Evolutionary conservation across 2,329 filamentous ascomycete species (phyloP), one percentile per base, ranked within the genome.

Genomic region (Cryphonectria naterciae): DNA sequence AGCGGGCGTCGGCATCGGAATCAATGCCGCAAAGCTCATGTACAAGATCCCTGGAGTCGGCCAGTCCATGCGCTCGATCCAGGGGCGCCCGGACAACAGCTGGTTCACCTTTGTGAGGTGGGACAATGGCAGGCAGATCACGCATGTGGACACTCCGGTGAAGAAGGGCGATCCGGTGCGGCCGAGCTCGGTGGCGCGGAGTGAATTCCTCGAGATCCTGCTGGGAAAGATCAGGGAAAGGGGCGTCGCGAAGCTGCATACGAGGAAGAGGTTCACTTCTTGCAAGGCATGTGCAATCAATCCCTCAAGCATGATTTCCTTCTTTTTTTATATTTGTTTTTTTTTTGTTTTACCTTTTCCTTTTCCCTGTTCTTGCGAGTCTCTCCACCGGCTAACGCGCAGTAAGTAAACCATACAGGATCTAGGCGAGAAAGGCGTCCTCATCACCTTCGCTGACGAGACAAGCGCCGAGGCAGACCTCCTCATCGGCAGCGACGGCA

Each of bases 11-110:
- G 70, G 70, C 6, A 46, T 72, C 11, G 82, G 79, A 0, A 82
- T 82, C 8, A 85, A 84, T 74, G 78, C 80, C 7, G 49, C 69
- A n/a, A 71, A 62, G 61, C 54, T 71, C 19, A n/a, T 71, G 41
- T 66, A 71, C 69, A 25, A 22, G 10, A 68, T 71, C 35, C 52
- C 54, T 22, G 69, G 66, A 13, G 66, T 71, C 11, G 69, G 69
- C 4, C 61, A 56, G 52, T 61, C 52, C 43, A 71, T 71, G 61
- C 68, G 65, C 19, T 32, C 28, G 17, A 71, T 71, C 13, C 66
- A 68, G 54, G 69, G 69, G 35, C 69, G 69, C 7, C 43, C 17
- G 10, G 43, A 28, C 52, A 62, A 28, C 32, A 49, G 58, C 25
- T 71, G 69, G 69, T 71, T 71, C 61, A 71, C 69, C 0, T 71